Evolutionary conservation across 1,284 basidiomycete species (phyloP).

Genomic region (Ustilago hordei): DNA sequence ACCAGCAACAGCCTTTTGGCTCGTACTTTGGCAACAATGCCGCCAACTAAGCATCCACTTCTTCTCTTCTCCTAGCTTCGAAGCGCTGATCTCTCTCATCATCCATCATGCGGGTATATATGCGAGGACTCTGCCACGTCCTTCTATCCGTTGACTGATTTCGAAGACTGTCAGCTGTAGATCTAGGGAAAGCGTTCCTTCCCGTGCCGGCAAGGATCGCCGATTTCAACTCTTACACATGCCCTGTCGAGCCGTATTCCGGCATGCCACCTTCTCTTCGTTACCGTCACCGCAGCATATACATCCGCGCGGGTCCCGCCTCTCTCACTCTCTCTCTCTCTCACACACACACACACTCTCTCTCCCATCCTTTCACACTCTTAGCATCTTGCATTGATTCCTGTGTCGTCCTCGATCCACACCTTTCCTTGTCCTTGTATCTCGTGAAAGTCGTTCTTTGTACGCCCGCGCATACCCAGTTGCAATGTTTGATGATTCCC

Average conservation of each 20-base stretch:
- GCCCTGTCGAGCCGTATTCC: not conserved
- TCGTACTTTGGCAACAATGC: slow-evolving; percentile 29
- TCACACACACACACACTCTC: too few relatives aligned
- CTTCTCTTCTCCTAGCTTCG: not conserved
- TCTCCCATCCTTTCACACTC: not conserved
- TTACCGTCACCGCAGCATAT: slow-evolving; percentile 3
- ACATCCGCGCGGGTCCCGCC: not conserved
- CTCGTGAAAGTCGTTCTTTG: slow-evolving; percentile 1
- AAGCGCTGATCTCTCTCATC: not conserved
- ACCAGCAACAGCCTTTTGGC: slow-evolving; percentile 21
- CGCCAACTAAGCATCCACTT: slow-evolving; percentile 4
- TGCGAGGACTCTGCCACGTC: not conserved
- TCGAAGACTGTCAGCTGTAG: not conserved
- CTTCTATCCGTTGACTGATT: not conserved
- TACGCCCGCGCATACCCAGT: slow-evolving; percentile 13
- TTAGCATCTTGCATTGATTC: slow-evolving; percentile 10
- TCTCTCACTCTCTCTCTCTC: not conserved
- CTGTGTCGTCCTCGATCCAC: not conserved
- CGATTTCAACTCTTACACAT: not conserved
- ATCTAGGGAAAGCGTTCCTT: not conserved
- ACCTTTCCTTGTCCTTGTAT: slow-evolving; percentile 9
- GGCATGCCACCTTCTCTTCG: not conserved
- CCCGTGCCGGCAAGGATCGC: not conserved
- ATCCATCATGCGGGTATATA: not conserved
- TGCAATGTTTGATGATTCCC: slow-evolving; percentile 11